These are phyloP conservation scores for Thelonectria olida DNA, from an alignment of 2,329 filamentous ascomycete genomes.

Conservation along the genomic window DNA sequence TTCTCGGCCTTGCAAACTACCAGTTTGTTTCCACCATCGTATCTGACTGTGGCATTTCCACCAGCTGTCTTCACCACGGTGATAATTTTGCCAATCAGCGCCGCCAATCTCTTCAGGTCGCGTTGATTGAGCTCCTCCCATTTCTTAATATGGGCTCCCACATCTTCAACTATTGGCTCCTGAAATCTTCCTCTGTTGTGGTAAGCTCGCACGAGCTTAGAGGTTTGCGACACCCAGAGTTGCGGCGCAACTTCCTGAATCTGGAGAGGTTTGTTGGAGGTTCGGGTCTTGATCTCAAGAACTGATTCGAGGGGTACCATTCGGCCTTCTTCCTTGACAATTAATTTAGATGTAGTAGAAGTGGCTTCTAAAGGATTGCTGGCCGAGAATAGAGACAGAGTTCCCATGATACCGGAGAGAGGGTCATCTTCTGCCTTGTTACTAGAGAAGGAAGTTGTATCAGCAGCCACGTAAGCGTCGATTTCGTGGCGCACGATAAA, in stretches of 20 bases:
- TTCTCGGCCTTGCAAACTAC: constrained; percentile 33
- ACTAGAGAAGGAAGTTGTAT: not conserved
- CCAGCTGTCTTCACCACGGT: constrained; percentile 37
- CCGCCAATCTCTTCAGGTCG: constrained; percentile 43
- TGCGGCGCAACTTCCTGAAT: not conserved
- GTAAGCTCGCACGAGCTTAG: not conserved
- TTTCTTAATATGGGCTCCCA: not conserved
- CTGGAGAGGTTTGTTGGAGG: constrained; percentile 20
- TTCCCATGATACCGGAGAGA: constrained; percentile 36
- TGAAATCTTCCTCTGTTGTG: not conserved
- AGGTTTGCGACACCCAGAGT: not conserved
- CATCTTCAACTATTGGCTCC: too few relatives aligned
- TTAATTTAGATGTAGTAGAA: constrained; percentile 38
- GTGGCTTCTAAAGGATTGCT: constrained; percentile 3
- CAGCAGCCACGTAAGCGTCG: constrained; percentile 49
- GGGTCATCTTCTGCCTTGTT: constrained; percentile 5
- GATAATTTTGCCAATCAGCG: constrained; percentile 45
- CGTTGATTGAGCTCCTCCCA: constrained; percentile 49
- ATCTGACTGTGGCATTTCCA: constrained; percentile 37
- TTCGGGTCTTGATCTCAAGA: constrained; percentile 57
- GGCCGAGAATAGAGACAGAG: constrained; percentile 37
- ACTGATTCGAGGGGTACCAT: constrained; percentile 46
- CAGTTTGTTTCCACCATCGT: constrained; percentile 37
- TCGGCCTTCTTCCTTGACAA: constrained; percentile 43
- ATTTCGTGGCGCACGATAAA: constrained; percentile 55